Evolutionary conservation across 2,329 filamentous ascomycete species (phyloP), one percentile per base, ranked within the genome.

Genomic region (Colletotrichum somersetense): DNA sequence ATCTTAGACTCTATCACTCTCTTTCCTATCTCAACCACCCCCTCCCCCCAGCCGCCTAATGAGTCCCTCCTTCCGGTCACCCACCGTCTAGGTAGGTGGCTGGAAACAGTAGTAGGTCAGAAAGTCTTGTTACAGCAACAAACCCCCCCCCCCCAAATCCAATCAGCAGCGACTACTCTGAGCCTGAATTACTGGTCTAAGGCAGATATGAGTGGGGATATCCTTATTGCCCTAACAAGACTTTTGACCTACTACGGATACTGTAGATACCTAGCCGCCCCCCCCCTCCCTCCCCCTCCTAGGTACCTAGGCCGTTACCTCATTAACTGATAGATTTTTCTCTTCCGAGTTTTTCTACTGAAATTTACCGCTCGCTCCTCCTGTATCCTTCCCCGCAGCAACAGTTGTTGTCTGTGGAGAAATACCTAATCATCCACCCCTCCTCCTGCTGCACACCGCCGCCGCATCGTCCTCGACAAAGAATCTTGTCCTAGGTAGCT

Each of bases 401-500:
- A 26, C 42, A 61, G 42, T 20, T 42, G 26, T 33, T 26, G 16
- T 48, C 18, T n/a, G 42, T 44, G 44, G 42, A 46, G 58, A 42
- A 61, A 48, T n/a, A 35, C 40, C 26, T 23, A 35, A 61, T 18
- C 57, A 61, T 23, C 58, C 57, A 61, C 40, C 57, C 44, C 33
- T 48, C 33, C 18, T 12, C 61, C 48, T 63, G 33, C 61, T 33
- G 52, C 30, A 62, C 59, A 62, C 59, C 59, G 59, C 59, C 30
- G 56, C 55, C n/a, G 50, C 58, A 33, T 62, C 46, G n/a, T 42
- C 52, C 23, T 50, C 18, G 20, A 56, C 33, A 50, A 65, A 69
- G 66, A 35, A 40, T 50, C 50, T 62, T 71, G 46, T 66, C 67
- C 62, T 59, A 26, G 55, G 40, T 53, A 30, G 30, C 30, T 30